Conservation (phyloP, 2,329 filamentous ascomycete genomes). For the Fusarium brachygibbosum region DNA sequence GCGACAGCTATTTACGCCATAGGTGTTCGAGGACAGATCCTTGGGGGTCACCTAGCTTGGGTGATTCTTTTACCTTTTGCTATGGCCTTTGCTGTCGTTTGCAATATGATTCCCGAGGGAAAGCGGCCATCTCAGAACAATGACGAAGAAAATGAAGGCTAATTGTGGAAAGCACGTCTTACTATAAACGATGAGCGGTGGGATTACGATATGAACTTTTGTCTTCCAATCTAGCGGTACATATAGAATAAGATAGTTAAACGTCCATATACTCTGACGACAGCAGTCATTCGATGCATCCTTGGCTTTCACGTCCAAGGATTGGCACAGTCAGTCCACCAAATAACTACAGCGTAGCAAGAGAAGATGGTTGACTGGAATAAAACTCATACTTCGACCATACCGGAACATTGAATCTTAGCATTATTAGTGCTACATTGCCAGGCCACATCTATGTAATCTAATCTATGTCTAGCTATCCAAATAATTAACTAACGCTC, state of each 20-base stretch:
- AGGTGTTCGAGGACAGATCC: constrained; percentile 71
- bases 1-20: constrained; percentile 77
- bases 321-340: background rate
- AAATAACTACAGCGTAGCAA: background rate
- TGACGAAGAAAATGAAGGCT: constrained; percentile 27
- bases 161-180: background rate
- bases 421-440: too few species aligned
- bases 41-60: constrained; percentile 69
- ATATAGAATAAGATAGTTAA: background rate
- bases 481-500: background rate
- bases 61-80: constrained; percentile 52
- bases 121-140: constrained; percentile 32
- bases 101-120: constrained; percentile 50
- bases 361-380: background rate
- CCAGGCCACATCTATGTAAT: background rate
- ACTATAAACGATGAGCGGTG: background rate
- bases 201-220: too few species aligned
- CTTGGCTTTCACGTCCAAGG: background rate
- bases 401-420: background rate
- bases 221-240: background rate
- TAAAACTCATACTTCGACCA: background rate
- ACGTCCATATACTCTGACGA: background rate
- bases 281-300: background rate
- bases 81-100: constrained; percentile 44
- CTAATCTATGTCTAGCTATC: constrained; percentile 7